Evolutionary conservation across 208 protist genomes (phyloP), one percentile per base, ranked within the genome.

Genomic region (Acanthamoeba culbertsoni): DNA sequence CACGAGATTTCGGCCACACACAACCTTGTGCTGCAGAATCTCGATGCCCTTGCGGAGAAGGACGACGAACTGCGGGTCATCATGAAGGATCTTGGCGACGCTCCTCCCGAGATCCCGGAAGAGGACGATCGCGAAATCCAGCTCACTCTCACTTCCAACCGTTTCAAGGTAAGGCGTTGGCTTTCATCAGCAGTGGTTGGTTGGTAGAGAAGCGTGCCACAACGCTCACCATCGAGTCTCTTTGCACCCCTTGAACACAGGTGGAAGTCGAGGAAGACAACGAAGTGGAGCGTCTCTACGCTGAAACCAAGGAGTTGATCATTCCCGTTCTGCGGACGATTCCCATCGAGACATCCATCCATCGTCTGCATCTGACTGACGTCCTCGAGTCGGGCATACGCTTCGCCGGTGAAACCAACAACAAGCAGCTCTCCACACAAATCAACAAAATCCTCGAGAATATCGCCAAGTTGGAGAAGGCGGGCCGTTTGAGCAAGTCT

Each of bases 1-100:
- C 73, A 94, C 35, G 96, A 98, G 91, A 97, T 98, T 88, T 94
- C 86, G 23, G 62, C 45, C n/a, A 97, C 94, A 33, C 97, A 98
- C 62, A 14, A 77, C 43, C 18, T 96, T 0, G 77, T 97, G 3
- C 28, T 91, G 14, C 93, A 96, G 37, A 94, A 95, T 57, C 53
- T 96, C 40, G 86, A 95, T n/a, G 93, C 73, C 35, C 37, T 97
- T 14, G 94, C 94, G 18, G 95, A 97, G 20, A 92, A 96, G 65
- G 95, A 96, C 33, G 96, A 97, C 57, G 93, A 94, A 28, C 79
- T 97, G 45, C 73, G 94, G 43, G 86, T 94, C 18, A 95, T 97
- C n/a, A 91, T 97, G 43, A 91, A 95, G 31, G 94, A 96, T 33
- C 46, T 96, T 0, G 94, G 91, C 4, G 95, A 97, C 28, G 90